Evolutionary conservation across 441 rosid genomes (phyloP), one percentile per base, ranked within the genome.

Genomic region (Sinapis alba): DNA sequence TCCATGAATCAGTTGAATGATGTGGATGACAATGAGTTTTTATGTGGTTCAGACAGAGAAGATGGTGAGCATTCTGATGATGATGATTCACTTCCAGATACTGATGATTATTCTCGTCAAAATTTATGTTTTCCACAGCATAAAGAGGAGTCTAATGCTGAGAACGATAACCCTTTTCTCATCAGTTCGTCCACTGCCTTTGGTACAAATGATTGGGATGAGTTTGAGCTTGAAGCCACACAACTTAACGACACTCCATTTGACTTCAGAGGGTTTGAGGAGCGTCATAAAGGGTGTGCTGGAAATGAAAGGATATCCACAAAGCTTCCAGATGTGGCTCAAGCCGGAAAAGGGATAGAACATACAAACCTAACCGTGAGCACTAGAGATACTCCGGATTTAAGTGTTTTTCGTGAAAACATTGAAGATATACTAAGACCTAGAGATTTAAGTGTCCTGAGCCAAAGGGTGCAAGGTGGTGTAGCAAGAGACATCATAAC

Each of bases 161-260:
- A 68, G 70, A 74, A 83, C 38, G 85, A 80, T 78, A 89, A 86
- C 83, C 93, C 96, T 4, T 84, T 95, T 73, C 79, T 81, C 71
- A 85, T 95, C 41, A 85, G 80, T 79, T 86, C 97, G 0, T 84
- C 94, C 18, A 87, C 88, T 56, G 98, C 97, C 19, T 95, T 88
- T 83, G 98, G 98, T 82, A 83, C 86, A 5, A 85, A 83, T 64
- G 99, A 93, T 78, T 96, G 96, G 96, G 89, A 91, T 83, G 97
- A 88, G 75, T 96, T 88, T 82, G 97, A 88, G 83, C 92, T 67
- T 79, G 86, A 89, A 86, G 83, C 83, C 1, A 86, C 83, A 2
- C 81, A 79, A 54, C 73, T 67, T 70, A 62, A 45, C 73, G 81
- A 79, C 65, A 75, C 81, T 78, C 83, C 83, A 4, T 62, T 86